These are phyloP conservation scores for Anisogramma anomala DNA, from an alignment of 2,329 filamentous ascomycete genomes.

Conservation along the genomic window DNA sequence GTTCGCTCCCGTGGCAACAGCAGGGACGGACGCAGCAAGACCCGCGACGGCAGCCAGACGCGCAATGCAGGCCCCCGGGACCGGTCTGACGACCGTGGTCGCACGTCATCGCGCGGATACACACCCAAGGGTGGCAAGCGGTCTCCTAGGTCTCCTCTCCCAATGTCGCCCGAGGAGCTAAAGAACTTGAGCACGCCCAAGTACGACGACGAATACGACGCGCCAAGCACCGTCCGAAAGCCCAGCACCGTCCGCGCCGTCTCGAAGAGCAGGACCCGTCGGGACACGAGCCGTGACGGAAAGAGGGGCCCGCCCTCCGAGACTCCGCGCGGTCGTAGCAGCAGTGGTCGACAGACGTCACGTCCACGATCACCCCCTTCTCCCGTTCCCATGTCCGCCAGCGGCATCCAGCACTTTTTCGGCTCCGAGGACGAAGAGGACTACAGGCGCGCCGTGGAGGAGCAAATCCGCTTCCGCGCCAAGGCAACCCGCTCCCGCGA, in stretches of 20 bases:
- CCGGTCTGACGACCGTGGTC: conserved; percentile 54
- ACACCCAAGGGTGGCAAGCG: conserved; percentile 61
- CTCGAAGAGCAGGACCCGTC: conserved; percentile 23
- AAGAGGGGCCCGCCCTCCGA: conserved; percentile 33
- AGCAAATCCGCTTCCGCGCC: conserved; percentile 44
- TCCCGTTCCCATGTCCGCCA: conserved; percentile 62
- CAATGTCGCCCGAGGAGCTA: conserved; percentile 86
- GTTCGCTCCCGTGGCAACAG: conserved; percentile 45
- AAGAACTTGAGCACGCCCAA: conserved; percentile 46
- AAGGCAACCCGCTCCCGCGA: conserved; percentile 31
- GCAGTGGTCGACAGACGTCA: conserved; percentile 47
- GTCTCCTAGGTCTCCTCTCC: conserved; percentile 82
- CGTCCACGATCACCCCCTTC: conserved; percentile 63
- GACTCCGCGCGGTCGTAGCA: conserved; percentile 44
- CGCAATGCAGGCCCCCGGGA: conserved; percentile 44
- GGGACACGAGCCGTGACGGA: conserved; percentile 40
- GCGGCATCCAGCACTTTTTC: conserved; percentile 35
- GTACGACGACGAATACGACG: conserved; percentile 20
- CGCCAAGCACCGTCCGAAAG: conserved; percentile 36
- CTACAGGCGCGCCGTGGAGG: conserved; percentile 39
- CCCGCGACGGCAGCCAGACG: conserved; percentile 37
- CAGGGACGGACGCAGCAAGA: conserved; percentile 32
- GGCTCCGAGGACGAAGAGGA: conserved; percentile 57
- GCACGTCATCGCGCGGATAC: conserved; percentile 51
- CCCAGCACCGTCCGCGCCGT: conserved; percentile 24